Evolutionary conservation across 2,329 filamentous ascomycete species (phyloP).

Genomic region (Fusarium temperatum): DNA sequence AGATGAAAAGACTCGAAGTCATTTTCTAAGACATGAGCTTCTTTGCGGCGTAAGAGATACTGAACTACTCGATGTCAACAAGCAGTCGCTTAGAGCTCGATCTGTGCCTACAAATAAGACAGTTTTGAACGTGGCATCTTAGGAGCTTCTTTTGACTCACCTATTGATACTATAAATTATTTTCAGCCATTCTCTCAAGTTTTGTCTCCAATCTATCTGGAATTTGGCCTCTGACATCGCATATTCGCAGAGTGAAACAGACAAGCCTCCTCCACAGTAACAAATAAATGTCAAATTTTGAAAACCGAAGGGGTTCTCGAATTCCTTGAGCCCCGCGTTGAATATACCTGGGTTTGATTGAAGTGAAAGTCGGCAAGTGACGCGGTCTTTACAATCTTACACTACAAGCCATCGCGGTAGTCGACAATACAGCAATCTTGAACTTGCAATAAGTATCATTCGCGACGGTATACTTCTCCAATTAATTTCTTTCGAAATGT

Average conservation of each 20-base stretch:
- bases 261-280: background rate
- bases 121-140: background rate
- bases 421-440: too few species aligned
- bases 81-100: background rate
- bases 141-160: background rate
- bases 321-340: fast-evolving
- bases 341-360: fast-evolving
- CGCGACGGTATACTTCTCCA: fast-evolving
- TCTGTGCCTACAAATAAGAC: background rate
- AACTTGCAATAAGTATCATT: too few species aligned
- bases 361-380: too few species aligned
- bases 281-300: too few species aligned
- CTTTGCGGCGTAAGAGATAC: background rate
- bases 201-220: background rate
- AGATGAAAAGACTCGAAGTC: background rate
- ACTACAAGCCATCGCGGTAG: background rate
- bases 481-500: background rate
- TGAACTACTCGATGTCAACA: background rate
- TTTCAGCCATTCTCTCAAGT: fast-evolving
- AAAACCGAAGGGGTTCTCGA: fast-evolving
- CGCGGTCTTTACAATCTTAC: background rate
- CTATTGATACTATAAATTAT: background rate
- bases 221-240: background rate
- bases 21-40: fast-evolving
- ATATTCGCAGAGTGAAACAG: background rate